A percentile compares a stretch with the other conserved stretches of the same genome.
phyloP scores from a whole-genome alignment of 1,139 yeast species.

The Diutina mesorugosa region DNA sequence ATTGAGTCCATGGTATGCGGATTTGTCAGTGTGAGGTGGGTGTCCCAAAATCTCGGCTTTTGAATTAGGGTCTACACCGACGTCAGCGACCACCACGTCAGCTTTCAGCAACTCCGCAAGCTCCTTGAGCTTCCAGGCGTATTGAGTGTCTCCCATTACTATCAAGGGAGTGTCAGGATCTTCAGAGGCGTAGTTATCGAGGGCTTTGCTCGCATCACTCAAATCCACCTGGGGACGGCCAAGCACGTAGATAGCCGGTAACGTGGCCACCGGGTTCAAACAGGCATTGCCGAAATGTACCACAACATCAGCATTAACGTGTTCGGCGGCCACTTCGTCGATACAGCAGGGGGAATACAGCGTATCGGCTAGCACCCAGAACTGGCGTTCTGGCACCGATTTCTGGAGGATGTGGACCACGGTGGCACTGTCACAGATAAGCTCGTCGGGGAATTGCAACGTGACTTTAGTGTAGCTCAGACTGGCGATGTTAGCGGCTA shows the following conservation, averaged over 20 bases:
- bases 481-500: slow-evolving; percentile 17
- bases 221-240: slow-evolving; percentile 49
- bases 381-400: slow-evolving; percentile 9
- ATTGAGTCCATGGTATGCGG: background rate
- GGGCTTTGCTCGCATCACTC: slow-evolving; percentile 16
- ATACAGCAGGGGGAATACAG: slow-evolving; percentile 93
- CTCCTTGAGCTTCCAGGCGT: slow-evolving; percentile 26
- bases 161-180: slow-evolving; percentile 28
- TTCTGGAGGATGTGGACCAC: slow-evolving; percentile 40
- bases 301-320: slow-evolving; percentile 73
- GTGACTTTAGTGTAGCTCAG: slow-evolving; percentile 42
- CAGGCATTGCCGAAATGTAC: slow-evolving; percentile 96
- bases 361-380: slow-evolving; percentile 86
- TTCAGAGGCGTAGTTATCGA: slow-evolving; percentile 14
- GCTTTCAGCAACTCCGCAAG: slow-evolving; percentile 19
- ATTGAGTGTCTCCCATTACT: slow-evolving; percentile 59
- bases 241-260: slow-evolving; percentile 68
- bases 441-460: slow-evolving; percentile 77
- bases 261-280: slow-evolving; percentile 57
- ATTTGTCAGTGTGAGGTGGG: too few species aligned
- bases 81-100: slow-evolving; percentile 36
- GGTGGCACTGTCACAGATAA: slow-evolving; percentile 68
- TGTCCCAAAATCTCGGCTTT: slow-evolving; percentile 27
- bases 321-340: slow-evolving; percentile 95
- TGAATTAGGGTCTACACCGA: slow-evolving; percentile 18